These are phyloP conservation scores for Kodamaea ohmeri DNA, from an alignment of 1,139 yeast genomes.

Conservation along the genomic window DNA sequence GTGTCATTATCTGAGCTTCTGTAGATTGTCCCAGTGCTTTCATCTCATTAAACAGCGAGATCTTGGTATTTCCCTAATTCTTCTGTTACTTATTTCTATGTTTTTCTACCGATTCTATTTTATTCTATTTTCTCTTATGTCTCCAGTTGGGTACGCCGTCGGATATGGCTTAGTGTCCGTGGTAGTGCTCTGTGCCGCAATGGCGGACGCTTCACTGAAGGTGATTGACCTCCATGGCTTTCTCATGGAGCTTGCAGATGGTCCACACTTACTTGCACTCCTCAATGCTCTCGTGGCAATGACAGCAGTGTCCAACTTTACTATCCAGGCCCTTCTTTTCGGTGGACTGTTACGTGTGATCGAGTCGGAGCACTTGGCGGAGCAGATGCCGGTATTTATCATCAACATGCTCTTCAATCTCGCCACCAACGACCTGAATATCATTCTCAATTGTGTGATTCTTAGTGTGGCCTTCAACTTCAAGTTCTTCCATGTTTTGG, in stretches of 20 bases:
- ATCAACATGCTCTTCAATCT: constrained; percentile 65
- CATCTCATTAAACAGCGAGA: no score
- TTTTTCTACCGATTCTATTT: background rate
- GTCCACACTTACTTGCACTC: constrained; percentile 31
- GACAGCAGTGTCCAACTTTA: constrained; percentile 35
- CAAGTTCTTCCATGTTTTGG: constrained; percentile 74
- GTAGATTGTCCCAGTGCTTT: no score
- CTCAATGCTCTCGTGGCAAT: constrained; percentile 35
- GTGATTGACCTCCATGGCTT: constrained; percentile 30
- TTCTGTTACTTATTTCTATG: background rate
- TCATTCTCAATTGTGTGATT: constrained; percentile 47
- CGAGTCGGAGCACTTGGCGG: constrained; percentile 60
- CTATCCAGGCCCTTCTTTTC: constrained; percentile 51
- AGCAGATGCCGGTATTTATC: constrained; percentile 49
- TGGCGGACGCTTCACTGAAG: constrained; percentile 25
- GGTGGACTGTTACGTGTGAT: constrained; percentile 66
- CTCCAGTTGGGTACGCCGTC: constrained; percentile 1
- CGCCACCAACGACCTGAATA: constrained; percentile 55
- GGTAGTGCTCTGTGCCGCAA: constrained; percentile 27
- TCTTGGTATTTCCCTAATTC: no score
- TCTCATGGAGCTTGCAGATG: constrained; percentile 35
- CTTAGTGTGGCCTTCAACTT: constrained; percentile 48
- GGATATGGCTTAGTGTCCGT: constrained; percentile 26
- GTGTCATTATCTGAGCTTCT: no score
- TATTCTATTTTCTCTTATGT: background rate